Conservation (phyloP, 495 filamentous ascomycete genomes). For the Neurospora sp. region DNA sequence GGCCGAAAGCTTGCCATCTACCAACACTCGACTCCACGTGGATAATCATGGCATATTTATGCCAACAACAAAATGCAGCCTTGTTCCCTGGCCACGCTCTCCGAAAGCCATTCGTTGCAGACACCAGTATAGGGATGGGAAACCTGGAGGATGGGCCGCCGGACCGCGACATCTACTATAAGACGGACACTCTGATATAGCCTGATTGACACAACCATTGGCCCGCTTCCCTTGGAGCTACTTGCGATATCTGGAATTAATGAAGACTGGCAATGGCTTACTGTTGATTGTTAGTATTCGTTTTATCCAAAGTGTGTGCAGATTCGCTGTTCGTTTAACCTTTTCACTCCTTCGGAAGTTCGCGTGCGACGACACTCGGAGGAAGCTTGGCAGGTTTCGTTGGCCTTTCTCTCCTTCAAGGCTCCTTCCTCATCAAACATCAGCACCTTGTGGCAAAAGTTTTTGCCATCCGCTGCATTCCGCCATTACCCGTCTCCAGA, state of each 20-base stretch:
- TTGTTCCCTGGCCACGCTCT: background rate
- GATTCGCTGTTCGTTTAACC: slow-evolving; percentile 7
- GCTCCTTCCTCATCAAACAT: background rate
- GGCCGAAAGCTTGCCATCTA: background rate
- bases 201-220: slow-evolving; percentile 15
- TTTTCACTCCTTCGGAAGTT: background rate
- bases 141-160: slow-evolving; percentile 15
- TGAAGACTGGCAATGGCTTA: slow-evolving; percentile 13
- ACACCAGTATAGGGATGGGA: background rate
- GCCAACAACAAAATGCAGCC: background rate
- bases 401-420: background rate
- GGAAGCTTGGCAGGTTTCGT: background rate
- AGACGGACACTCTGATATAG: slow-evolving; percentile 19
- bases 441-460: background rate
- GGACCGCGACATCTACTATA: slow-evolving; percentile 21
- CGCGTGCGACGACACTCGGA: background rate
- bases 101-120: background rate
- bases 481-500: background rate
- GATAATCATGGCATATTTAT: background rate
- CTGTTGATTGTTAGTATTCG: background rate
- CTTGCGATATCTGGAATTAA: slow-evolving; percentile 13
- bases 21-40: too few relatives aligned
- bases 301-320: slow-evolving; percentile 28
- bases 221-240: background rate
- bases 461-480: background rate